phyloP scores from a whole-genome alignment of 495 filamentous ascomycete species.

The Penicillium subrubescens region DNA sequence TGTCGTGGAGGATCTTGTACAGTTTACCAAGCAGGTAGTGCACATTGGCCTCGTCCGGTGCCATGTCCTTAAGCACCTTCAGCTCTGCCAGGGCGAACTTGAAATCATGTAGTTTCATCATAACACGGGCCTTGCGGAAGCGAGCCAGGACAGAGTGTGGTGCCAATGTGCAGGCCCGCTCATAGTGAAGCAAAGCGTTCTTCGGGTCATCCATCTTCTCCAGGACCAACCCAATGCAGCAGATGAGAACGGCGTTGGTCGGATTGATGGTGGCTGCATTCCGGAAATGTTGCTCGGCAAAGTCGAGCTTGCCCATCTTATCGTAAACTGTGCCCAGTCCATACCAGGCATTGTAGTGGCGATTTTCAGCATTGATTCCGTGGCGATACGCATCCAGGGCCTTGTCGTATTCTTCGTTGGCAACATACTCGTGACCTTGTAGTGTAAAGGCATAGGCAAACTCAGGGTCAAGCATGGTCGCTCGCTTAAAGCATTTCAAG shows the following conservation, averaged over 20 bases:
- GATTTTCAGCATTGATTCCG: constrained; percentile 78
- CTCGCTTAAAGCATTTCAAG: constrained; percentile 90
- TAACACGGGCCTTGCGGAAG: constrained; percentile 87
- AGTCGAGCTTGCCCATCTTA: constrained; percentile 89
- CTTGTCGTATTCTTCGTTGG: constrained; percentile 96
- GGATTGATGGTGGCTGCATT: constrained; percentile 86
- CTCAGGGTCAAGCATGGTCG: constrained; percentile 82
- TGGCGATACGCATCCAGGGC: constrained; percentile 81
- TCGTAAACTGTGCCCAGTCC: constrained; percentile 91
- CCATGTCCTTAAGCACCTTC: constrained; percentile 80
- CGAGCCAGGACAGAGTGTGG: constrained; percentile 78
- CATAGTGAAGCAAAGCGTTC: constrained; percentile 77
- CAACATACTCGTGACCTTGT: constrained; percentile 94
- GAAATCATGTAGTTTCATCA: constrained; percentile 74
- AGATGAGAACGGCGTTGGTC: constrained; percentile 84
- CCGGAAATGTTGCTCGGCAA: constrained; percentile 87
- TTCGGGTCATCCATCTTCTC: constrained; percentile 82
- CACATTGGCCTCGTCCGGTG: constrained; percentile 93
- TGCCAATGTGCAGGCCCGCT: constrained; percentile 75
- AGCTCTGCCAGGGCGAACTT: constrained; percentile 76
- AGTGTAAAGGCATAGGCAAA: constrained; percentile 96
- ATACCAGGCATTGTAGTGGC: constrained; percentile 98
- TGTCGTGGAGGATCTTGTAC: constrained; percentile 79
- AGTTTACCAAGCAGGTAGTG: constrained; percentile 89
- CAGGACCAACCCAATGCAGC: constrained; percentile 85